These are phyloP conservation scores for Trichoderma orchidacearum DNA, from an alignment of 495 filamentous ascomycete species.

Conservation along the genomic window DNA sequence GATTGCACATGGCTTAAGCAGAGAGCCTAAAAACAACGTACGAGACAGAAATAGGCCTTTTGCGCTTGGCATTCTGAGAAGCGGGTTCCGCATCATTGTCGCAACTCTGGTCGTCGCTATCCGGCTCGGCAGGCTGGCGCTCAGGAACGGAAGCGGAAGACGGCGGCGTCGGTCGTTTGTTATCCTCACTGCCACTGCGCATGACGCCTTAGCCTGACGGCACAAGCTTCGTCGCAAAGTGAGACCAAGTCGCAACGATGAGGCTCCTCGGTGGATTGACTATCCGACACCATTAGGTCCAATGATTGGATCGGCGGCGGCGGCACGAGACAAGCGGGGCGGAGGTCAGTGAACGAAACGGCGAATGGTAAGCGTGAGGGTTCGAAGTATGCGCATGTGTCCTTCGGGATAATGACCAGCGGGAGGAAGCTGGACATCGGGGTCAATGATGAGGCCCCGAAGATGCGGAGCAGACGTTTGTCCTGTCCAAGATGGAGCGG, in stretches of 20 bases:
- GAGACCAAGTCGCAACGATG: not conserved
- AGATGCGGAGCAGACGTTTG: not conserved
- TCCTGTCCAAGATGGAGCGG: not conserved
- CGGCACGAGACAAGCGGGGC: not conserved
- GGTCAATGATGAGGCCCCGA: not conserved
- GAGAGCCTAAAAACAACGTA: too few relatives aligned
- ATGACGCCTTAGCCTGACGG: not conserved
- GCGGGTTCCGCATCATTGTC: conserved; percentile 23
- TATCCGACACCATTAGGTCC: not conserved
- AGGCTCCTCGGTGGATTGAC: not conserved
- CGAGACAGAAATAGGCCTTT: conserved; percentile 46
- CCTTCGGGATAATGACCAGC: conserved; percentile 32
- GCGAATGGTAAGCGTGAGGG: not conserved
- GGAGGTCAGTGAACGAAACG: not conserved
- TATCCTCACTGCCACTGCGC: not conserved
- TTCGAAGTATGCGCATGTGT: not conserved
- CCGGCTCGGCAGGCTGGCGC: conserved; percentile 22
- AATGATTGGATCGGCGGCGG: not conserved
- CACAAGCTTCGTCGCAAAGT: too few relatives aligned
- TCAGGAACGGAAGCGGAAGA: not conserved
- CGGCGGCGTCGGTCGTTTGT: not conserved
- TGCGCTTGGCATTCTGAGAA: conserved; percentile 29
- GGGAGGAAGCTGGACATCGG: conserved; percentile 12
- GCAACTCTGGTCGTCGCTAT: conserved; percentile 24
- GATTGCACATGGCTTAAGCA: too few relatives aligned